Base-by-base conservation (phyloP, 164 flowering plant species). In the Umbellularia californica region DNA sequence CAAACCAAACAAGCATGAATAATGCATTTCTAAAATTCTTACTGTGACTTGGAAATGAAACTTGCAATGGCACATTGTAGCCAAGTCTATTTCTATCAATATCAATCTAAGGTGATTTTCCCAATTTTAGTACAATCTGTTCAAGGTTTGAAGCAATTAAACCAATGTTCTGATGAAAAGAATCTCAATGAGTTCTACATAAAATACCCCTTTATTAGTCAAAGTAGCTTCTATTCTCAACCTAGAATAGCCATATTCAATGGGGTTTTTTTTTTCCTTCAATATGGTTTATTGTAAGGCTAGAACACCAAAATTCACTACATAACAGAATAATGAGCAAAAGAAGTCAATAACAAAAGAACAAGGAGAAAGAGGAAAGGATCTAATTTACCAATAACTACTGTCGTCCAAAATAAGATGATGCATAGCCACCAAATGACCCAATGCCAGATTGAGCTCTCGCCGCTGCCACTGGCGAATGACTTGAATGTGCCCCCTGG, bases 401-500 rank as follows among this genome's bases (percentile, higher is more conserved):
- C 79, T 81, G 81, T 71, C 73, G 82, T 23, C 77, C 82, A 64
- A 71, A 52, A 60, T 78, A 75, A 12, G 80, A 68, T 20, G 79
- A 70, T 14, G 69, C n/a, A 58, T 70, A 67, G 52, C 64, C 65
- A 24, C 85, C 84, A 10, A 72, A 5, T 50, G 76, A 72, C n/a
- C 80, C 86, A 73, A 77, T 12, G 72, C 78, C 74, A 75, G 83
- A 51, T 58, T 76, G 80, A 68, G 80, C 11, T 79, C 80, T 78
- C 28, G 71, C 71, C 35, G 77, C 76, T 24, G 73, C 17, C 12
- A 75, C 73, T 14, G 85, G 69, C 50, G 83, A 68, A 35, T 79
- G 83, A 66, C 83, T 83, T 13, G 73, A 24, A 25, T 77, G 85
- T 9, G 79, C 58, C 69, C 83, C 76, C 75, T 83, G 84, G 72